Conservation (phyloP, 352 stramenopile genomes). For the Pythium coloratum region DNA sequence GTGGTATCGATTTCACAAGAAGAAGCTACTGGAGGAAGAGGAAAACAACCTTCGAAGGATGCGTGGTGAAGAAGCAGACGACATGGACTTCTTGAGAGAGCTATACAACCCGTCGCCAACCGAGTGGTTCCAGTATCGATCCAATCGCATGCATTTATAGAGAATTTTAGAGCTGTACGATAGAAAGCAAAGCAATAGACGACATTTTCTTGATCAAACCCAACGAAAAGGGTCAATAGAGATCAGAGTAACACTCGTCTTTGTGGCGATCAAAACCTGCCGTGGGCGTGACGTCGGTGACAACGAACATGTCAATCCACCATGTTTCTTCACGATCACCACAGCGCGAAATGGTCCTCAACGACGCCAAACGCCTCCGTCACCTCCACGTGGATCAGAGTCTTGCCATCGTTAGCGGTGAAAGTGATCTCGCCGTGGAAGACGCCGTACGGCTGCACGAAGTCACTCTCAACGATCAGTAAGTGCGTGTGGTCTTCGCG, state of each 20-base stretch:
- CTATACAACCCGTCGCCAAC: constrained; percentile 28
- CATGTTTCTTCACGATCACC: constrained; percentile 18
- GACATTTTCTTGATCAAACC: background rate
- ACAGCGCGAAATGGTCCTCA: constrained; percentile 44
- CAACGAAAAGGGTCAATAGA: no score
- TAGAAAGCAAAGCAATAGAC: background rate
- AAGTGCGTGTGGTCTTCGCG: constrained; percentile 37
- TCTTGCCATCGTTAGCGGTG: constrained; percentile 17
- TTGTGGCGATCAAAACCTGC: no score
- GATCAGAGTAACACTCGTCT: no score
- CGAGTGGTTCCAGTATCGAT: constrained; percentile 33
- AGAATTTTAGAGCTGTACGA: background rate
- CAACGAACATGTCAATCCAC: no score
- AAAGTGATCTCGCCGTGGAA: constrained; percentile 28
- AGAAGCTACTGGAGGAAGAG: constrained; percentile 18
- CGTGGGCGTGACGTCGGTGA: no score
- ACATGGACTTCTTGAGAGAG: constrained; percentile 28
- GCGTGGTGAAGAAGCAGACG: constrained; percentile 24
- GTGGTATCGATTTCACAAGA: constrained; percentile 18
- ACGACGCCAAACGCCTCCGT: constrained; percentile 44
- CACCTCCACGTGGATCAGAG: constrained; percentile 23
- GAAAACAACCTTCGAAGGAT: constrained; percentile 24
- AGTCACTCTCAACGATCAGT: constrained; percentile 36
- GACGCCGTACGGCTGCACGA: constrained; percentile 42
- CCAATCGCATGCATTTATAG: constrained; percentile 29